Evolutionary conservation across 305 asterid species (phyloP).

Genomic region (Solanum hybrid): DNA sequence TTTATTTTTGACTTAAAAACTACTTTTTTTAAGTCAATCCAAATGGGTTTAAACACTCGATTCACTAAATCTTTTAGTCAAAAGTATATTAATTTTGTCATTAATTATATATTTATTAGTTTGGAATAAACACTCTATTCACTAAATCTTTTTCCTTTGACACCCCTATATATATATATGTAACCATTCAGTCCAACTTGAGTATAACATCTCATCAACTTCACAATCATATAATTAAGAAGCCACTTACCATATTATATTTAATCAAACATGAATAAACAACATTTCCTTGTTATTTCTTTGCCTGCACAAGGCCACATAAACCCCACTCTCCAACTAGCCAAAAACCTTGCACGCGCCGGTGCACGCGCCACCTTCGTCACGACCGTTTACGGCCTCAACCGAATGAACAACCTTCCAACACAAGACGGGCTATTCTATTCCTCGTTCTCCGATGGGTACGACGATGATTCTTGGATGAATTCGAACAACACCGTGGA

Average conservation of each 20-base stretch:
- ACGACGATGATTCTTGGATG: not conserved
- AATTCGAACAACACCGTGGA: not conserved
- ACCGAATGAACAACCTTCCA: not conserved
- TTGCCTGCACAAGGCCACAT: not conserved
- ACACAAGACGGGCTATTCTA: not conserved
- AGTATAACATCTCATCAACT: not conserved
- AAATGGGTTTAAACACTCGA: no score
- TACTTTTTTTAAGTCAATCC: not conserved
- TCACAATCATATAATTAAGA: not conserved
- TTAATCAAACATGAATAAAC: not conserved
- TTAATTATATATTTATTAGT: accelerated
- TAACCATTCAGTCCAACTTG: no score
- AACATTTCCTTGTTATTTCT: not conserved
- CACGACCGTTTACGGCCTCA: not conserved
- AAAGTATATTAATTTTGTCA: not conserved
- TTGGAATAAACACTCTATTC: not conserved
- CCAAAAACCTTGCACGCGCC: not conserved
- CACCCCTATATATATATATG: not conserved
- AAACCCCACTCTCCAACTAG: not conserved
- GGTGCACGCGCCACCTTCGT: not conserved
- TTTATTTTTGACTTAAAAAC: no score
- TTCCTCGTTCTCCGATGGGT: not conserved
- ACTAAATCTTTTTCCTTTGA: not conserved
- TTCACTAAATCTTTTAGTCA: not conserved
- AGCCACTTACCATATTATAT: not conserved